Evolutionary conservation across 371 early-diverging fungal genomes (phyloP).

Genomic region (Choanephora cucurbitarum): DNA sequence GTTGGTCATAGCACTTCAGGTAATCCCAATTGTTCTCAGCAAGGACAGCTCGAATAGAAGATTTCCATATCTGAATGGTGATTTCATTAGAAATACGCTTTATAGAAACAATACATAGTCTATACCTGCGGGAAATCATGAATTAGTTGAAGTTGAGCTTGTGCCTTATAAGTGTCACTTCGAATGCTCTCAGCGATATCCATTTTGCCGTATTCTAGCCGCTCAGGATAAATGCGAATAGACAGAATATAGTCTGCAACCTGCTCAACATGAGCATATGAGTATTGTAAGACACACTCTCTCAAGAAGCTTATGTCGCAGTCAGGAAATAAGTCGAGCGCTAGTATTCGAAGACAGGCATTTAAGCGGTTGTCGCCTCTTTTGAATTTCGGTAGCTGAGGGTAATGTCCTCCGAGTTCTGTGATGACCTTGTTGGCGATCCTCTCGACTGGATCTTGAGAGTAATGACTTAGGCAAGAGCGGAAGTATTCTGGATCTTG

Average conservation of each 20-base stretch:
- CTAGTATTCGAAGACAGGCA: slow-evolving; percentile 35
- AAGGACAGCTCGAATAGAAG: slow-evolving; percentile 56
- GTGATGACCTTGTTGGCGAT: slow-evolving; percentile 47
- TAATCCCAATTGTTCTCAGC: slow-evolving; percentile 63
- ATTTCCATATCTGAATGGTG: slow-evolving; percentile 43
- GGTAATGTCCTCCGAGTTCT: slow-evolving; percentile 39
- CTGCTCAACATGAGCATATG: slow-evolving; percentile 42
- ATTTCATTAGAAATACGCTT: not conserved
- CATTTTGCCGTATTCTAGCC: slow-evolving; percentile 39
- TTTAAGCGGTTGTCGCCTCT: slow-evolving; percentile 28
- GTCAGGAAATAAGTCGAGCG: slow-evolving; percentile 57
- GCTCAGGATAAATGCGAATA: slow-evolving; percentile 26
- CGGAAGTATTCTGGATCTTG: slow-evolving; percentile 52
- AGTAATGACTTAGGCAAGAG: slow-evolving; percentile 42
- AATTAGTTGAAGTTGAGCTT: slow-evolving; percentile 34
- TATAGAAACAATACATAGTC: not conserved
- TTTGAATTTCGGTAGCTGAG: slow-evolving; percentile 20
- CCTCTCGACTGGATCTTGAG: slow-evolving; percentile 42
- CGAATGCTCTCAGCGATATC: slow-evolving; percentile 38
- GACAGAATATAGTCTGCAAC: slow-evolving; percentile 32
- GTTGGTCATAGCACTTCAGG: slow-evolving; percentile 36
- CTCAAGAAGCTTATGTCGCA: slow-evolving; percentile 45
- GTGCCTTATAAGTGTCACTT: slow-evolving; percentile 36
- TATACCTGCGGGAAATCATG: slow-evolving; percentile 46
- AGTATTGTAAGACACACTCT: slow-evolving; percentile 25